Conservation (phyloP, 2,329 filamentous ascomycete species). For the Diatrype stigma region DNA sequence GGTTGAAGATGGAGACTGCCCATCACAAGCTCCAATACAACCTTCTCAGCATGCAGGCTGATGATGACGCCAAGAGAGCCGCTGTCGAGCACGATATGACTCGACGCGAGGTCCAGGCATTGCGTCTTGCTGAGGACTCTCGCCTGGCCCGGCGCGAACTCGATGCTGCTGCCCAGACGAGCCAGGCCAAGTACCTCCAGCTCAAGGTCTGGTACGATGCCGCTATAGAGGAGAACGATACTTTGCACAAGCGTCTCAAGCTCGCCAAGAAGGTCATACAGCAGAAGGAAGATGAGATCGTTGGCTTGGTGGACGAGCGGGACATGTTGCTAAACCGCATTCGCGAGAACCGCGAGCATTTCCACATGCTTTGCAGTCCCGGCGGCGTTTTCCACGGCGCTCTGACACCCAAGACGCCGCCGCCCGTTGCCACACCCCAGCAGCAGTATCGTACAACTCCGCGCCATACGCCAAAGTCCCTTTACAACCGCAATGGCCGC, state of each 20-base stretch:
- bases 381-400: constrained; percentile 63
- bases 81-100: constrained; percentile 90
- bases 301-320: constrained; percentile 69
- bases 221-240: constrained; percentile 61
- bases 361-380: constrained; percentile 73
- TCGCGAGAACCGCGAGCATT: constrained; percentile 82
- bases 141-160: constrained; percentile 55
- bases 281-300: constrained; percentile 70
- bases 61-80: constrained; percentile 79
- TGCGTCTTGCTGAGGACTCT: constrained; percentile 69
- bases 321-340: constrained; percentile 77
- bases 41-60: constrained; percentile 76
- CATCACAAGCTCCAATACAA: constrained; percentile 90
- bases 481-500: constrained; percentile 30
- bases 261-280: constrained; percentile 75
- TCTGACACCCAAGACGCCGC: constrained; percentile 53
- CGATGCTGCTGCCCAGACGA: constrained; percentile 47
- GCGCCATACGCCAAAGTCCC: constrained; percentile 45
- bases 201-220: constrained; percentile 64
- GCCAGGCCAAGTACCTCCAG: constrained; percentile 53
- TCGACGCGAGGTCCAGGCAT: constrained; percentile 79
- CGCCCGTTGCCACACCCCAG: constrained; percentile 40
- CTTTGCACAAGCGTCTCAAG: constrained; percentile 60
- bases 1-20: constrained; percentile 74
- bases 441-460: constrained; percentile 44